Conservation (phyloP, 305 asterid genomes). For the Caryopteris hybrid region DNA sequence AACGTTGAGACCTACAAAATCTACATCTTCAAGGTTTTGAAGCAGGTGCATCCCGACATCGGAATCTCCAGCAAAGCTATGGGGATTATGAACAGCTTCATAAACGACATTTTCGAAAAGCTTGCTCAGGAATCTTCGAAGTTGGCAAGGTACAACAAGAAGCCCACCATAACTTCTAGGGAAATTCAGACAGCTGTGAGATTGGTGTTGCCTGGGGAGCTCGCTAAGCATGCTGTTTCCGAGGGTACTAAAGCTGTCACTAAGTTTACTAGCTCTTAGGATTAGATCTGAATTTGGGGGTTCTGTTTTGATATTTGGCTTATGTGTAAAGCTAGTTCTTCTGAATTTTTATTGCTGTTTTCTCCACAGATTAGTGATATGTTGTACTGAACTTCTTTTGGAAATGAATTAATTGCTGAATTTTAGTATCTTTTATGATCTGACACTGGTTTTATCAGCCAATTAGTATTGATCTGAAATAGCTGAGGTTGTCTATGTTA, state of each 20-base stretch:
- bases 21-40: no score
- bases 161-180: slow-evolving; percentile 41
- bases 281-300: not conserved
- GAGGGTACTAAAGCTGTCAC: slow-evolving; percentile 56
- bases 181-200: slow-evolving; percentile 50
- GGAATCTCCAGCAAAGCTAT: slow-evolving; percentile 72
- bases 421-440: no score
- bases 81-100: slow-evolving; percentile 77
- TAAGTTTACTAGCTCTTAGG: slow-evolving; percentile 42
- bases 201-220: slow-evolving; percentile 46
- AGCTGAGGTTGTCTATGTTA: no score
- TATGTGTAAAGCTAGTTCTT: slow-evolving; percentile 19
- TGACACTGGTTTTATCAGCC: no score
- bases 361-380: not conserved
- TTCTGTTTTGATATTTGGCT: not conserved
- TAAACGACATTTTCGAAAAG: no score
- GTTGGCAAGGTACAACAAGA: slow-evolving; percentile 45
- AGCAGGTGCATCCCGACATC: slow-evolving; percentile 71
- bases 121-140: slow-evolving; percentile 40
- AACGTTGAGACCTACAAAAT: slow-evolving; percentile 65
- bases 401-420: not conserved
- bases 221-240: slow-evolving; percentile 48
- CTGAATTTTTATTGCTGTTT: not conserved
- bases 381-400: not conserved
- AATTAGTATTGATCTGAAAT: no score